Evolutionary conservation across 495 filamentous ascomycete species (phyloP).

Genomic region (Penicillium turbatum): DNA sequence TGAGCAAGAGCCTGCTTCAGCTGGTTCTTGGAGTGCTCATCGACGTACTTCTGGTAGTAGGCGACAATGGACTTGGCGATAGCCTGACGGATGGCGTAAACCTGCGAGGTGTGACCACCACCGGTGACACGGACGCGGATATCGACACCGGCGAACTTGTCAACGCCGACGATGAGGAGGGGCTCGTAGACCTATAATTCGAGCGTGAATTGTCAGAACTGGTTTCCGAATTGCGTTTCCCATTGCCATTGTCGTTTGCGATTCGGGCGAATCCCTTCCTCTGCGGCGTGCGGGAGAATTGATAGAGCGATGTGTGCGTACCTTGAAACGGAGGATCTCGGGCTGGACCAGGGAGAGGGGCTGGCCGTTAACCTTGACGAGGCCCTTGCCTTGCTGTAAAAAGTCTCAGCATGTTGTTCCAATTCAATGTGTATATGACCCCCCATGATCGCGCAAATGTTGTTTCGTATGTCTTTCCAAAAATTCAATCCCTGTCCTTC

Average conservation of each 20-base stretch:
- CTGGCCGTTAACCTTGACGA: slow-evolving; percentile 98
- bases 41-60: slow-evolving; percentile 99
- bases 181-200: slow-evolving; percentile 81
- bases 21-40: slow-evolving; percentile 99
- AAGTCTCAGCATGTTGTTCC: slow-evolving; percentile 34
- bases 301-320: slow-evolving; percentile 29
- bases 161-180: slow-evolving; percentile 88
- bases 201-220: slow-evolving; percentile 6
- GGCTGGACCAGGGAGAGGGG: slow-evolving; percentile 90
- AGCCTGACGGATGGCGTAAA: slow-evolving; percentile 98
- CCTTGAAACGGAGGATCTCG: slow-evolving; percentile 96
- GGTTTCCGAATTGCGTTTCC: background rate
- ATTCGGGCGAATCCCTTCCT: slow-evolving; percentile 2
- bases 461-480: slow-evolving; percentile 10
- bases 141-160: slow-evolving; percentile 95
- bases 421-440: slow-evolving; percentile 3
- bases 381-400: slow-evolving; percentile 78
- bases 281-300: slow-evolving; percentile 3
- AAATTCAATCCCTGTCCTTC: slow-evolving; percentile 5
- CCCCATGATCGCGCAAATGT: slow-evolving; percentile 16
- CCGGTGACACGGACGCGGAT: slow-evolving; percentile 95
- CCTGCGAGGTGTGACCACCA: slow-evolving; percentile 96
- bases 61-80: slow-evolving; percentile 97
- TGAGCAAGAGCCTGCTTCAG: slow-evolving; percentile 90
- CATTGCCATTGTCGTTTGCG: slow-evolving; percentile 9